A percentile compares a stretch with the other conserved stretches of the same genome.
phyloP scores from a whole-genome alignment of 2,329 filamentous ascomycete genomes.

The Epichloe baconii region DNA sequence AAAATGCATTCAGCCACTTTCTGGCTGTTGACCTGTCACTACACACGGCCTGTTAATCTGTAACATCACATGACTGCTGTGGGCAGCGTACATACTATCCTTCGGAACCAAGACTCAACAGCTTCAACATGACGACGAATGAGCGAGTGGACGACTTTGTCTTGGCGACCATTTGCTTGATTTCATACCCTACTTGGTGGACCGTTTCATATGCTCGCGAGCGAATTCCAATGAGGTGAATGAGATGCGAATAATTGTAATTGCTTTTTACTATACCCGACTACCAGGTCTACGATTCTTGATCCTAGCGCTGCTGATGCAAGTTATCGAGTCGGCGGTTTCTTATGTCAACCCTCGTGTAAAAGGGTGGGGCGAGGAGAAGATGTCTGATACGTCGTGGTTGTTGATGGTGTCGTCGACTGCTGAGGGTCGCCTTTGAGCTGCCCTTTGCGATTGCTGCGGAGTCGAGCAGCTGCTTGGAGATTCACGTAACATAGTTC shows the following conservation, averaged over 20 bases:
- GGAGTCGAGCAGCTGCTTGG: background rate
- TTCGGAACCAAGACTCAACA: slow-evolving; percentile 1
- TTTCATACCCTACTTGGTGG: background rate
- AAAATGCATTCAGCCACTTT: background rate
- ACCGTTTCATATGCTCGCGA: slow-evolving; percentile 3
- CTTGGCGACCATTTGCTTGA: background rate
- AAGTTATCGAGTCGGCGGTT: slow-evolving; percentile 1
- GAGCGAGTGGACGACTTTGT: background rate
- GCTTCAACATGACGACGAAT: slow-evolving; percentile 7
- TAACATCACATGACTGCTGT: slow-evolving; percentile 4
- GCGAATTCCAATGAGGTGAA: slow-evolving; percentile 5
- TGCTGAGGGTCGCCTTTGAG: background rate
- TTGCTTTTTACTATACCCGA: slow-evolving; percentile 6
- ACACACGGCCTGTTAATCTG: slow-evolving; percentile 1
- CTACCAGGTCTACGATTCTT: slow-evolving; percentile 3
- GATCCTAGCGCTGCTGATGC: slow-evolving; percentile 5
- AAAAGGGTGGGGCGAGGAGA: background rate
- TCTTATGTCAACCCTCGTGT: background rate
- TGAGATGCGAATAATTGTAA: slow-evolving; percentile 7
- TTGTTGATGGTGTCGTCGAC: background rate
- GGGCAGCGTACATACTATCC: slow-evolving; percentile 9
- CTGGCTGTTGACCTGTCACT: background rate
- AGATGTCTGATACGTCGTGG: background rate
- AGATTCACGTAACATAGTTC: slow-evolving; percentile 8
- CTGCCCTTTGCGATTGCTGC: background rate